These are phyloP conservation scores for Myxozyma neglecta DNA, from an alignment of 805 yeast species.

Conservation along the genomic window DNA sequence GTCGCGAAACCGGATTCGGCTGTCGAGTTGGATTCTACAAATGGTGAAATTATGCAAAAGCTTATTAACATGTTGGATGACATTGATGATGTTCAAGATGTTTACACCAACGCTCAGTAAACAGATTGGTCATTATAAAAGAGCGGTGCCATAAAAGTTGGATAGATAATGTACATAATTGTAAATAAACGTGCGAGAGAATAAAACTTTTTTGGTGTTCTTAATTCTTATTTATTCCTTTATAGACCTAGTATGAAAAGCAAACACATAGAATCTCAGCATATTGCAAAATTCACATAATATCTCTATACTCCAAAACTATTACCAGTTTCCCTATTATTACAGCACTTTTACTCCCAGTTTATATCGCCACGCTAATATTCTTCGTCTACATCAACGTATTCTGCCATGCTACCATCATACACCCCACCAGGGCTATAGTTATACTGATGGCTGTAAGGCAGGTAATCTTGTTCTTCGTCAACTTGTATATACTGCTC, in stretches of 20 bases:
- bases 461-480: not conserved
- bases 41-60: slow-evolving; percentile 53
- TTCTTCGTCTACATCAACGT: slow-evolving; percentile 4
- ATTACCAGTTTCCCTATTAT: not conserved
- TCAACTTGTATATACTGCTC: not conserved
- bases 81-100: slow-evolving; percentile 79
- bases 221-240: no score
- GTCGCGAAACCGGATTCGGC: slow-evolving; percentile 61
- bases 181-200: not conserved
- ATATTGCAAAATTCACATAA: not conserved
- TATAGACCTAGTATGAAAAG: no score
- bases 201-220: no score
- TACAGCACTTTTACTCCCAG: not conserved
- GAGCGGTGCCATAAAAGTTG: not conserved
- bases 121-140: not conserved
- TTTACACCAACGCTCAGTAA: slow-evolving; percentile 58
- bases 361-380: not conserved
- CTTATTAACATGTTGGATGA: slow-evolving; percentile 65
- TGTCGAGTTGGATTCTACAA: slow-evolving; percentile 57
- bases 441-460: not conserved
- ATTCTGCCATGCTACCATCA: not conserved
- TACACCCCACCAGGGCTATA: not conserved
- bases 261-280: not conserved
- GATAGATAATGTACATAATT: not conserved
- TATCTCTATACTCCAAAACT: not conserved